These are phyloP conservation scores for Magnolia officinalis DNA, from an alignment of 164 flowering plant species.

Conservation along the genomic window DNA sequence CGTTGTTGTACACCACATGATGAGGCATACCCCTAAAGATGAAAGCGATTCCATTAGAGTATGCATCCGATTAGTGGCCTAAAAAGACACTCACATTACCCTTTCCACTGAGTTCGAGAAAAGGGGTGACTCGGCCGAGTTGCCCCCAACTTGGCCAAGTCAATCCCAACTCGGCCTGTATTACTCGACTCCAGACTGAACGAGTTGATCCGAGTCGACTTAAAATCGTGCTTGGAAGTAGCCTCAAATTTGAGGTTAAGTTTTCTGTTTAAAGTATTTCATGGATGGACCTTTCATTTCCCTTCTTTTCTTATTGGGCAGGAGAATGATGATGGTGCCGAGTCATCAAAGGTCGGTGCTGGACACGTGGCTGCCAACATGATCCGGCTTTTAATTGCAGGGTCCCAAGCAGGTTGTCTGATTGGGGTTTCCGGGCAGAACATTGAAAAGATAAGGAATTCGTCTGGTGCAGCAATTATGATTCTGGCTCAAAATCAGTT, in stretches of 20 bases:
- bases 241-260: too few species aligned
- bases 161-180: too few species aligned
- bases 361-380: conserved; percentile 70
- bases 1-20: too few species aligned
- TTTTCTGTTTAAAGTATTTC: too few species aligned
- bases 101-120: too few species aligned
- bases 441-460: conserved; percentile 68
- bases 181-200: too few species aligned
- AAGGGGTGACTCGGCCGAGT: too few species aligned
- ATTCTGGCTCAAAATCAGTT: conserved; percentile 72
- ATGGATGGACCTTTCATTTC: background rate
- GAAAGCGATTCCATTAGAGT: too few species aligned
- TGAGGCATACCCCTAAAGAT: too few species aligned
- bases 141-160: too few species aligned
- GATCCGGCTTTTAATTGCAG: conserved; percentile 82
- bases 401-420: conserved; percentile 89
- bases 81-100: too few species aligned
- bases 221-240: background rate
- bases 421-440: conserved; percentile 86
- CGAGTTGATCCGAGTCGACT: background rate
- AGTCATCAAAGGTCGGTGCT: conserved; percentile 36
- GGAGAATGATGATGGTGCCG: conserved; percentile 48
- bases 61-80: too few species aligned
- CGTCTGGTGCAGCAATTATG: conserved; percentile 67
- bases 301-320: conserved; percentile 15